Conservation (phyloP, 2,329 filamentous ascomycete genomes). For the Chaetomium sp. region DNA sequence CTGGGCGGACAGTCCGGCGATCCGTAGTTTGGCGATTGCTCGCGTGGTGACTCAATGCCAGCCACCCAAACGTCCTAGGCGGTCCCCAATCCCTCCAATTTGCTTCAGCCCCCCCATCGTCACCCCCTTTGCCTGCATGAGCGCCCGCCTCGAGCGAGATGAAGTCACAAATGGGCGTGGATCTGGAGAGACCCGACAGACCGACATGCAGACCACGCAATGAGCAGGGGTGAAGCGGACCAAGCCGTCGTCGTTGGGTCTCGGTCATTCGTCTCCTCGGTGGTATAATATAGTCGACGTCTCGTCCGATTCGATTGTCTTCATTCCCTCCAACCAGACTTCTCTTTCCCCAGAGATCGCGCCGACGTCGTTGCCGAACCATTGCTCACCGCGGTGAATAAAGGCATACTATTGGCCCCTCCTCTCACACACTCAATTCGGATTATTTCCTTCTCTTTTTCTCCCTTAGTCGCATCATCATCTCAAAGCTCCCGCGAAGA, state of each 20-base stretch:
- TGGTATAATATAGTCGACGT: too few species aligned
- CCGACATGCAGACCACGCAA: conserved; percentile 10
- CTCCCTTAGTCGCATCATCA: not conserved
- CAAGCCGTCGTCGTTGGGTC: too few species aligned
- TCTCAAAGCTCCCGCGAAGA: not conserved
- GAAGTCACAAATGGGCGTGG: not conserved
- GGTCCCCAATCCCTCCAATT: too few species aligned
- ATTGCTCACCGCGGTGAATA: too few species aligned
- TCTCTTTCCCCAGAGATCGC: not conserved
- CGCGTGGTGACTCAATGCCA: conserved; percentile 19
- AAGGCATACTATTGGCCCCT: conserved; percentile 4
- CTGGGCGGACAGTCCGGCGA: conserved; percentile 5
- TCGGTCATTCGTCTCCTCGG: too few species aligned
- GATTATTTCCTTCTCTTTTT: not conserved
- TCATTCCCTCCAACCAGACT: not conserved
- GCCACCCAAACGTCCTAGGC: conserved; percentile 1
- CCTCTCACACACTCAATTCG: not conserved
- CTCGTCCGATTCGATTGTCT: conserved; percentile 9
- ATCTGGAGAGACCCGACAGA: not conserved
- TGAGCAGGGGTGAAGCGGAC: too few species aligned
- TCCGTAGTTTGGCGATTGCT: conserved; percentile 11
- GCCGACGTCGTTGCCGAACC: conserved; percentile 1
- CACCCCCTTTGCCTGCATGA: conserved; percentile 4
- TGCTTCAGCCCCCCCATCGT: conserved; percentile 3
- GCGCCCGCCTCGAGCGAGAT: conserved; percentile 1